phyloP scores from a whole-genome alignment of 768 basidiomycete genomes.

The Dentipellis sp. region DNA sequence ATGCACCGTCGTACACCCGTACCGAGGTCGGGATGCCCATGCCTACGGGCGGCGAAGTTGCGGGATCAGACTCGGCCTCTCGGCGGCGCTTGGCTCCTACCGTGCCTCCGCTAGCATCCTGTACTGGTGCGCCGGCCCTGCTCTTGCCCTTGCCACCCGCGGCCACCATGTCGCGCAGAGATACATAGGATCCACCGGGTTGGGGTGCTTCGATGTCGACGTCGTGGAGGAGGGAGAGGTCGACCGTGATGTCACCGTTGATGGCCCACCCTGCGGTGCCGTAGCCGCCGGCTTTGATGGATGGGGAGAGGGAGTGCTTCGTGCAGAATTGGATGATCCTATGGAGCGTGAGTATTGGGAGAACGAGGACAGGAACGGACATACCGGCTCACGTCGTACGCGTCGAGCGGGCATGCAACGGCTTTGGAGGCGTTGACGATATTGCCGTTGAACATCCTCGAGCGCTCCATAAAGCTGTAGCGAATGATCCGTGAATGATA shows the following conservation, averaged over 20 bases:
- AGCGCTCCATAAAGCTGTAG: slow-evolving; percentile 10
- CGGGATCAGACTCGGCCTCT: slow-evolving; percentile 26
- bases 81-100: slow-evolving; percentile 42
- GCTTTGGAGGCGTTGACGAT: slow-evolving; percentile 50
- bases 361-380: slow-evolving; percentile 17
- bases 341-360: neutral
- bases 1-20: slow-evolving; percentile 42
- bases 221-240: slow-evolving; percentile 60
- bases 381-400: slow-evolving; percentile 75
- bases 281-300: slow-evolving; percentile 85
- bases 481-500: no score
- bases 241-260: slow-evolving; percentile 78
- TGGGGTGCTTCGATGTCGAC: slow-evolving; percentile 57
- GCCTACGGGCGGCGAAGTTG: no score
- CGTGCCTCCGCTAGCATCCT: slow-evolving; percentile 1
- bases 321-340: slow-evolving; percentile 69
- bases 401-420: slow-evolving; percentile 67
- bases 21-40: neutral
- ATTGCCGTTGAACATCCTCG: slow-evolving; percentile 65
- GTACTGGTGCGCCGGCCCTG: slow-evolving; percentile 10
- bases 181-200: slow-evolving; percentile 37
- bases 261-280: slow-evolving; percentile 89
- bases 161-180: slow-evolving; percentile 45
- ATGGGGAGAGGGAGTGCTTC: slow-evolving; percentile 61
- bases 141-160: slow-evolving; percentile 50